Evolutionary conservation across 2,329 filamentous ascomycete species (phyloP).

Genomic region (Stagonosporopsis rhizophila): DNA sequence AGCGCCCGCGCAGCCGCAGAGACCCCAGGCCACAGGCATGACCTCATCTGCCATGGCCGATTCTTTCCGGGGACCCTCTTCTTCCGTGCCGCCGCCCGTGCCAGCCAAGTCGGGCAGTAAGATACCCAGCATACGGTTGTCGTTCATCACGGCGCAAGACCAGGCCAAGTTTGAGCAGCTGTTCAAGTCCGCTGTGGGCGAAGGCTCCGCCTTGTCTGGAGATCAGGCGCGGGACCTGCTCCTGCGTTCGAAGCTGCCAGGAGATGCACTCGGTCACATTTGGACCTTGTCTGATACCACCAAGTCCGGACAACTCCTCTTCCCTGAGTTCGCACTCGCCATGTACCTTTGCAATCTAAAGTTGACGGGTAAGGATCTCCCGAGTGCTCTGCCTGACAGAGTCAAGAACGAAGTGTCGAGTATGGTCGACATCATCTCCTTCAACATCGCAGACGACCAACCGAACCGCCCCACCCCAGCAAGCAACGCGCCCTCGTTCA

Average conservation of each 20-base stretch:
- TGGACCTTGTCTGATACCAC: slow-evolving; percentile 97
- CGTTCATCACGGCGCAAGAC: slow-evolving; percentile 93
- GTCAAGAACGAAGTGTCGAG: slow-evolving; percentile 97
- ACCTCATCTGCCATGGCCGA: slow-evolving; percentile 70
- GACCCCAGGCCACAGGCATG: slow-evolving; percentile 64
- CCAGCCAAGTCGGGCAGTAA: slow-evolving; percentile 71
- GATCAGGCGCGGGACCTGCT: slow-evolving; percentile 92
- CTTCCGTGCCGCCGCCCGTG: slow-evolving; percentile 63
- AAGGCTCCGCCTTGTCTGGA: slow-evolving; percentile 82
- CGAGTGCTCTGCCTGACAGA: slow-evolving; percentile 76
- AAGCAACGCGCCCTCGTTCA: slow-evolving; percentile 76
- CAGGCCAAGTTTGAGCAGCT: slow-evolving; percentile 97
- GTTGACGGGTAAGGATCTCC: slow-evolving; percentile 84
- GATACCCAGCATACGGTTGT: slow-evolving; percentile 92
- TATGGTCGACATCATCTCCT: slow-evolving; percentile 99
- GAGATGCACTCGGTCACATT: slow-evolving; percentile 87
- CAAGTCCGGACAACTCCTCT: slow-evolving; percentile 92
- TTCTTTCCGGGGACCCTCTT: slow-evolving; percentile 60
- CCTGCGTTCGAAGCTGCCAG: slow-evolving; percentile 84
- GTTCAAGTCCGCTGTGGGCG: slow-evolving; percentile 93
- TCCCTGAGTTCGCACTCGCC: slow-evolving; percentile 94
- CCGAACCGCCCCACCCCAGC: slow-evolving; percentile 58
- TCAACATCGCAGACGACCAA: slow-evolving; percentile 81
- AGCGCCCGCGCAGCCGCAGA: slow-evolving; percentile 54
- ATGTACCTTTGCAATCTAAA: slow-evolving; percentile 99